A percentile compares a stretch with the other conserved stretches of the same genome.
phyloP scores from a whole-genome alignment of 257 asterid species.

The Lithospermum erythrorhizon region DNA sequence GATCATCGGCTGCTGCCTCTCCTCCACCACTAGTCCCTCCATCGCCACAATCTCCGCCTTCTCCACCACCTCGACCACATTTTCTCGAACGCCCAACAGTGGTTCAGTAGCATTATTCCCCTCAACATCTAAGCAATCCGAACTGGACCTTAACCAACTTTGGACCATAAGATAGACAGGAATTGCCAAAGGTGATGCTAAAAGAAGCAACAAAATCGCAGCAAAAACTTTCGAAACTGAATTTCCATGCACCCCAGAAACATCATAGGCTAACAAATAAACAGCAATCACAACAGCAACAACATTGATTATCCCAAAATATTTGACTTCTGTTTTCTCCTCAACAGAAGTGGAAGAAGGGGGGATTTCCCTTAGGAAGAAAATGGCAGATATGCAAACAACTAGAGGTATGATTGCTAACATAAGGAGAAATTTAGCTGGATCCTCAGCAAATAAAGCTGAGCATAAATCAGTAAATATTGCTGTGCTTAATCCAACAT shows the following conservation, averaged over 20 bases:
- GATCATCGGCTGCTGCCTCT: slow-evolving; percentile 31
- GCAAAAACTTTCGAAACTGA: slow-evolving; percentile 53
- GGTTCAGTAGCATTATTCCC: slow-evolving; percentile 26
- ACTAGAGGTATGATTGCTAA: slow-evolving; percentile 54
- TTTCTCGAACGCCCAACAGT: slow-evolving; percentile 14
- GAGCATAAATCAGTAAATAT: slow-evolving; percentile 89
- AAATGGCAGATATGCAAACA: slow-evolving; percentile 61
- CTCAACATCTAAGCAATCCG: slow-evolving; percentile 30
- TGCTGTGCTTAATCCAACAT: slow-evolving; percentile 87
- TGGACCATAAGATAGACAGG: slow-evolving; percentile 41
- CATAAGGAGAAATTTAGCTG: slow-evolving; percentile 66
- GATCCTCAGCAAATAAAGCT: slow-evolving; percentile 73
- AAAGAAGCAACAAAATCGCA: slow-evolving; percentile 41
- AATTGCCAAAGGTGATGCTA: slow-evolving; percentile 58
- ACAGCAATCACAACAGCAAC: slow-evolving; percentile 68
- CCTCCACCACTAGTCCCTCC: slow-evolving; percentile 12
- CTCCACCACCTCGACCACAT: slow-evolving; percentile 13
- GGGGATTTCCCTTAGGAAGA: slow-evolving; percentile 85
- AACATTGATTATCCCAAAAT: slow-evolving; percentile 62
- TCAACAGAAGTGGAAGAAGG: slow-evolving; percentile 57
- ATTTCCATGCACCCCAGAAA: slow-evolving; percentile 49
- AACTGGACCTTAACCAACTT: slow-evolving; percentile 20
- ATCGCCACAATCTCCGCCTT: slow-evolving; percentile 9
- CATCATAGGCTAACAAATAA: slow-evolving; percentile 56
- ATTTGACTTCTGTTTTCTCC: slow-evolving; percentile 52